Conservation (phyloP, 257 asterid genomes). For the Osmanthus fragrans region DNA sequence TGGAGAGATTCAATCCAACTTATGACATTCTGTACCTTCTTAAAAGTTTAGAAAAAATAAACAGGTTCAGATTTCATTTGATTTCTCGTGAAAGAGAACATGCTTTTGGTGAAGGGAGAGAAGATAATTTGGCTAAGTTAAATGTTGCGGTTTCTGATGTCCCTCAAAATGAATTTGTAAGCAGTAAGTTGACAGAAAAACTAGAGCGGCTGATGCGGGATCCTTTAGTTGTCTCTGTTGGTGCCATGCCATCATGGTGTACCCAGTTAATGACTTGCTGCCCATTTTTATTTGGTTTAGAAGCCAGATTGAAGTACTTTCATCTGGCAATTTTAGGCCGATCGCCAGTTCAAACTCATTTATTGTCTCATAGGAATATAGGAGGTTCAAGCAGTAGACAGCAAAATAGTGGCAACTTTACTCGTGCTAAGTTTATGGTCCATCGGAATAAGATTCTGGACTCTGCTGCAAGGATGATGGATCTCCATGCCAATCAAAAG, state of each 20-base stretch:
- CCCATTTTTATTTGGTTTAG: conserved; percentile 84
- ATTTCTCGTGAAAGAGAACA: conserved; percentile 48
- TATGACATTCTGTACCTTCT: conserved; percentile 70
- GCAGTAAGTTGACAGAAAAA: conserved; percentile 77
- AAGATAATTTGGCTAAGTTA: conserved; percentile 41
- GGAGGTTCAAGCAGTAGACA: conserved; percentile 48
- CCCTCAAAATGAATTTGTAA: conserved; percentile 69
- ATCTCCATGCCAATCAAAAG: conserved; percentile 52
- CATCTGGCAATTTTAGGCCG: conserved; percentile 60
- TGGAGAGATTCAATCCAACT: conserved; percentile 55
- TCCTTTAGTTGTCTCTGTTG: conserved; percentile 61
- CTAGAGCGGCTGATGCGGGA: conserved; percentile 88
- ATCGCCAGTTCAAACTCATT: conserved; percentile 39
- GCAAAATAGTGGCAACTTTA: conserved; percentile 39
- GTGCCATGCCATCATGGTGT: conserved; percentile 94
- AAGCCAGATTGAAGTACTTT: conserved; percentile 79
- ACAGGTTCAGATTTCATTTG: conserved; percentile 64
- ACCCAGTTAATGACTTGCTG: conserved; percentile 65
- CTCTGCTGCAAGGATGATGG: conserved; percentile 85
- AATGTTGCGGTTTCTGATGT: conserved; percentile 38
- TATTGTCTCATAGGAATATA: conserved; percentile 32
- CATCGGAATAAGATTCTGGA: conserved; percentile 69
- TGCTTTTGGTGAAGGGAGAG: conserved; percentile 60
- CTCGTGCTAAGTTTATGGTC: conserved; percentile 73
- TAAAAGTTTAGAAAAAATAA: conserved; percentile 69